These are phyloP conservation scores for Phytopythium cucurbitacearum DNA, from an alignment of 352 stramenopile species.

Conservation along the genomic window DNA sequence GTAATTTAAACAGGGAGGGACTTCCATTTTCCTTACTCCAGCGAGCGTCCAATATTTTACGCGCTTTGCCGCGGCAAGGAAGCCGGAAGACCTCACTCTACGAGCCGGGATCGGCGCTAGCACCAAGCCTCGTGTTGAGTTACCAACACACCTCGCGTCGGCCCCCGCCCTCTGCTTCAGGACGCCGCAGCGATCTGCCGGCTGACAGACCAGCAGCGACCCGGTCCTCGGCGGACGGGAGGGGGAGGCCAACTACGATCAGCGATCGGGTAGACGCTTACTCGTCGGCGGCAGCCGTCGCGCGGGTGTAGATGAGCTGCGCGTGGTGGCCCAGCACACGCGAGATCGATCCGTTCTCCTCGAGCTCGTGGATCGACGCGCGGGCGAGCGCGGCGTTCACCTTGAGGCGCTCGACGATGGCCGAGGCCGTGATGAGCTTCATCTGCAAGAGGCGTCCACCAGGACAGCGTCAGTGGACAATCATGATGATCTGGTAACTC, in stretches of 20 bases:
- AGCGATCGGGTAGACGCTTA: slow-evolving; percentile 12
- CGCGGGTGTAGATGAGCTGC: slow-evolving; percentile 99
- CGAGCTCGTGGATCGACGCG: slow-evolving; percentile 94
- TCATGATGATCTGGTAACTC: no score
- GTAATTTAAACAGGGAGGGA: slow-evolving; percentile 67
- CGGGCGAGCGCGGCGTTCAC: slow-evolving; percentile 97
- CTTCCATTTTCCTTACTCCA: slow-evolving; percentile 22
- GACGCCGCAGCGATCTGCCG: no score
- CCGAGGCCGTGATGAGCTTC: slow-evolving; percentile 99
- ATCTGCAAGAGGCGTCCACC: slow-evolving; percentile 51
- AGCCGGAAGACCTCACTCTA: slow-evolving; percentile 29
- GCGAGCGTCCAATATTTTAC: not conserved
- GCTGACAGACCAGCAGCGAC: no score
- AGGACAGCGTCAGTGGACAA: slow-evolving; percentile 8
- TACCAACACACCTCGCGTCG: no score
- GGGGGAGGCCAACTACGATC: slow-evolving; percentile 1
- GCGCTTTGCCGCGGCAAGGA: slow-evolving; percentile 16
- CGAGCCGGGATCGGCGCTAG: slow-evolving; percentile 16
- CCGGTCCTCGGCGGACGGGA: no score
- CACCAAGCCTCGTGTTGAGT: no score
- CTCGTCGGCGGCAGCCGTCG: slow-evolving; percentile 77
- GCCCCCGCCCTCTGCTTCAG: no score
- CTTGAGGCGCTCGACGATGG: slow-evolving; percentile 99
- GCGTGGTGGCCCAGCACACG: slow-evolving; percentile 93
- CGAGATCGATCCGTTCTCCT: slow-evolving; percentile 95